phyloP scores from a whole-genome alignment of 345 rosid species.

The Melaleuca quinquenervia region DNA sequence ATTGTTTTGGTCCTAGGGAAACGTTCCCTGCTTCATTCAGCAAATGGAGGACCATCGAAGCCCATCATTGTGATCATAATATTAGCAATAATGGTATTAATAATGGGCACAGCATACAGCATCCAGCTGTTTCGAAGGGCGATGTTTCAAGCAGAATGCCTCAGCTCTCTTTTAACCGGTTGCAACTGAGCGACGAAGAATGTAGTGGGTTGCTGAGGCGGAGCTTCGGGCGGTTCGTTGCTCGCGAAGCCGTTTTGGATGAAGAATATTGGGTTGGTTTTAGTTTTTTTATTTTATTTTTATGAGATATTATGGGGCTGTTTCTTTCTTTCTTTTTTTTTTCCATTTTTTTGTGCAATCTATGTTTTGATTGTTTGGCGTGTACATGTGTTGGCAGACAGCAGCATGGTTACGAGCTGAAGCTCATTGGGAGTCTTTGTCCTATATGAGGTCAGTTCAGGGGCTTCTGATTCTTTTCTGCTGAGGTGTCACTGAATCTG shows the following conservation, averaged over 20 bases:
- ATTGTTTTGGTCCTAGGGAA: constrained; percentile 1
- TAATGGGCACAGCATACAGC: constrained; percentile 7
- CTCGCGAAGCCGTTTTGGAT: constrained; percentile 15
- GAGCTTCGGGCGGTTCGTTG: constrained; percentile 7
- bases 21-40: constrained; percentile 8
- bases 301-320: not conserved
- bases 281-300: no score
- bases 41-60: constrained; percentile 3
- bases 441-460: constrained; percentile 8
- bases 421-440: constrained; percentile 8
- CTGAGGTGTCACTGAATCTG: not conserved
- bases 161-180: constrained; percentile 9
- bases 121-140: constrained; percentile 10
- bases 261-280: constrained; percentile 13
- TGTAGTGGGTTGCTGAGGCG: constrained; percentile 7
- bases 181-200: constrained; percentile 11
- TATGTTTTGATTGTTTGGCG: not conserved
- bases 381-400: constrained; percentile 3
- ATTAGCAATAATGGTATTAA: not conserved
- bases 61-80: not conserved
- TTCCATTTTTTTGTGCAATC: no score
- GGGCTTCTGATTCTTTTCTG: not conserved
- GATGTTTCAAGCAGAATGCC: constrained; percentile 7
- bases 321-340: not conserved
- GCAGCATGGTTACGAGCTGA: constrained; percentile 21